A percentile compares a stretch with the other conserved stretches of the same genome.
Conservation (phyloP, 1,284 basidiomycete species). For the Mycena sp. region DNA sequence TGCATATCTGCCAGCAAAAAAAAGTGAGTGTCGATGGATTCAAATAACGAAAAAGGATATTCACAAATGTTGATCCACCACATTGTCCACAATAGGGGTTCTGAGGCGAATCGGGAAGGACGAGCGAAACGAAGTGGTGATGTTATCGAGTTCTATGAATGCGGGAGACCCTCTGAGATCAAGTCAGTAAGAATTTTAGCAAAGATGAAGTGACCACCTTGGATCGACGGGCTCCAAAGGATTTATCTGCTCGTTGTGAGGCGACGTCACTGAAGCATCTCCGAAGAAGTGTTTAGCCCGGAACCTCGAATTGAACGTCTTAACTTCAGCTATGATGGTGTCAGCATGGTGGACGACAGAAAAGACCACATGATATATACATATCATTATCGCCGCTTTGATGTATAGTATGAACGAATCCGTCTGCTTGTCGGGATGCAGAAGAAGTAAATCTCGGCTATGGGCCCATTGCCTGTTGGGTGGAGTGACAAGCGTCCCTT, state of each 20-base stretch:
- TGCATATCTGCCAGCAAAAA: conserved; percentile 50
- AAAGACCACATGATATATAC: conserved; percentile 39
- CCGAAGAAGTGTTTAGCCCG: conserved; percentile 65
- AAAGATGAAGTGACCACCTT: conserved; percentile 35
- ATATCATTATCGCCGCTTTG: conserved; percentile 74
- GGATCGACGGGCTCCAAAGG: conserved; percentile 58
- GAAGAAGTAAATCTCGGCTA: conserved; percentile 62
- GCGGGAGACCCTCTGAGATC: conserved; percentile 56
- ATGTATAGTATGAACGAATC: conserved; percentile 82
- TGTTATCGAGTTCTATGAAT: conserved; percentile 72
- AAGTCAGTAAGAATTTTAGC: not conserved
- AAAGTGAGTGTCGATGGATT: not conserved
- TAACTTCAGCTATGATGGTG: conserved; percentile 60
- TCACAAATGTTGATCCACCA: conserved; percentile 69
- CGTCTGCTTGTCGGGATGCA: conserved; percentile 68
- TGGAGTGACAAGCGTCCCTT: conserved; percentile 66
- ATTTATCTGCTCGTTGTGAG: conserved; percentile 39
- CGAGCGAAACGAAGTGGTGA: conserved; percentile 63
- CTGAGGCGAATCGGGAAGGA: conserved; percentile 67
- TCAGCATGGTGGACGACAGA: not conserved
- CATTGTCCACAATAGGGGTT: conserved; percentile 62
- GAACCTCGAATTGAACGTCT: conserved; percentile 78
- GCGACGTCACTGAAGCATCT: conserved; percentile 53
- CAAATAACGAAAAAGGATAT: not conserved
- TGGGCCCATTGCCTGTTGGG: conserved; percentile 76